A percentile compares a stretch with the other conserved stretches of the same genome.
Evolutionary conservation across 352 stramenopile species (phyloP).

Genomic region (Blastocystis sp.): DNA sequence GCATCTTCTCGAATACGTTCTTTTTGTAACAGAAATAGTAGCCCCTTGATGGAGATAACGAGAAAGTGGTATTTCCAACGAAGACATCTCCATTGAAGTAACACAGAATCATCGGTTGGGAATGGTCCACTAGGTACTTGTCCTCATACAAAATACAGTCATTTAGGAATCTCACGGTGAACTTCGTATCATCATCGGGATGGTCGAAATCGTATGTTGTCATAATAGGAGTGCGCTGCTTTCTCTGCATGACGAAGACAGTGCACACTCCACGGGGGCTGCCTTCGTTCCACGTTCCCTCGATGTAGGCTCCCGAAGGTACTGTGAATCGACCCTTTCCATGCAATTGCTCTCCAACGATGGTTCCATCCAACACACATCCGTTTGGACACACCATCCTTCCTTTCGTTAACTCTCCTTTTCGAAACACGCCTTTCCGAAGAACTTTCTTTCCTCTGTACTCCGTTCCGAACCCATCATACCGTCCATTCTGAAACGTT

Average conservation of each 20-base stretch:
- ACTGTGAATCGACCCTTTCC: neutral
- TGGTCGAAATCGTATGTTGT: neutral
- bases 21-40: too few relatives aligned
- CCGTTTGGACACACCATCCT: neutral
- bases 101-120: neutral
- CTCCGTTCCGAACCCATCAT: neutral
- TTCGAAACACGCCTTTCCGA: neutral
- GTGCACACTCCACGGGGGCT: neutral
- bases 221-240: neutral
- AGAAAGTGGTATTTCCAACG: neutral
- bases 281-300: neutral
- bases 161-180: neutral
- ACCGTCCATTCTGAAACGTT: neutral
- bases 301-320: neutral
- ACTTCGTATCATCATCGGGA: neutral
- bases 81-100: constrained; percentile 47
- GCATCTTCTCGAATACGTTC: too few relatives aligned
- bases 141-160: neutral
- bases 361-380: neutral
- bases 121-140: neutral
- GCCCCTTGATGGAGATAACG: too few relatives aligned
- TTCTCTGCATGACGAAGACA: neutral
- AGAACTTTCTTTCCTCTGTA: neutral
- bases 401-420: neutral
- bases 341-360: neutral